Evolutionary conservation across 2,329 filamentous ascomycete species (phyloP), one percentile per base, ranked within the genome.

Genomic region (Fusarium beomiforme): DNA sequence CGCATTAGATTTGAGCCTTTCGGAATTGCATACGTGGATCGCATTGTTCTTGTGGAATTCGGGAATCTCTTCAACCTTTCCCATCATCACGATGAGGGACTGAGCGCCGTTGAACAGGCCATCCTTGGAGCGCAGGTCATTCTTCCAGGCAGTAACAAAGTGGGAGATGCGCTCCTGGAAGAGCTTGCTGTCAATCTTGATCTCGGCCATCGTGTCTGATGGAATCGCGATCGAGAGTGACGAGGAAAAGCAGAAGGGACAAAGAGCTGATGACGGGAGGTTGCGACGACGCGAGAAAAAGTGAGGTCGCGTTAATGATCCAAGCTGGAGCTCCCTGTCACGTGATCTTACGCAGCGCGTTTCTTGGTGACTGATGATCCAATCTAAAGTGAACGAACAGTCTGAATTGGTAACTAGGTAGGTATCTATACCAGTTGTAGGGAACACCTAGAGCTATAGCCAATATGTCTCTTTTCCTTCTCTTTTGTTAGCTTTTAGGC

Each of bases 1-100:
- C 31, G 44, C 47, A 29, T 23, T 55, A 31, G 39, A 23, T 19
- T 55, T 49, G 21, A 9, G 21, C n/a, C 11, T 46, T 17, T 11
- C 24, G 53, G 23, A 57, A 44, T 57, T 46, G 78, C 92, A 80
- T 87, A 97, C 94, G 85, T 98, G 96, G 83, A 98, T 92, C 24
- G 96, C 94, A 81, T 97, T 97, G 78, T 95, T 97, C 87, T 99
- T 99, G 83, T 95, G 91, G 77, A 97, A 97, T 77, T 92, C 91
- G 70, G 91, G 92, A 43, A 89, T 88, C 78, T 98, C 95, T 78
- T 96, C 94, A 71, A 94, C 94, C 86, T 98, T 99, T 82, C 96
- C 96, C 89, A 98, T 96, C 80, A 97, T 88, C 66, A 98, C 89
- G 76, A 96, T 85, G 77, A 99, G 93, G 67, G 95, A 97, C 72